These are phyloP conservation scores for Corylus americana DNA, from an alignment of 306 rosid genomes.

Conservation along the genomic window DNA sequence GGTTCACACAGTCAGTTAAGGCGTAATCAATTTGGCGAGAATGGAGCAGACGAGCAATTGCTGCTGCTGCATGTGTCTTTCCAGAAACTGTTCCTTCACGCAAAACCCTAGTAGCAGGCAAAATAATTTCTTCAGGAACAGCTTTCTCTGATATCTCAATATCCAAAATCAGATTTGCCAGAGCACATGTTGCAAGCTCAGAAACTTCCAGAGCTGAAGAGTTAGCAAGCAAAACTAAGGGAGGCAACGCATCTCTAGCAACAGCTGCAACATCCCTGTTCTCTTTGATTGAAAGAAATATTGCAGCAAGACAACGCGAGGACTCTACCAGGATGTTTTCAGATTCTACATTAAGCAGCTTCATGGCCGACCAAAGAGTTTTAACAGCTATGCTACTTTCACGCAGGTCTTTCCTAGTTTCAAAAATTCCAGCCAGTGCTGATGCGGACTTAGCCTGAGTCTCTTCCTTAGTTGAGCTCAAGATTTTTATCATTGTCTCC, in stretches of 20 bases:
- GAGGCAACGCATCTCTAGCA: slow-evolving; percentile 70
- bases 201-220: slow-evolving; percentile 82
- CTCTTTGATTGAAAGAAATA: slow-evolving; percentile 90
- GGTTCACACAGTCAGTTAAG: slow-evolving; percentile 79
- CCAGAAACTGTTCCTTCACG: slow-evolving; percentile 78
- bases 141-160: slow-evolving; percentile 75
- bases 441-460: slow-evolving; percentile 96
- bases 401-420: slow-evolving; percentile 84
- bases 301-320: slow-evolving; percentile 86
- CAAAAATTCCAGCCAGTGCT: slow-evolving; percentile 88
- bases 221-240: slow-evolving; percentile 65
- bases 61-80: slow-evolving; percentile 91
- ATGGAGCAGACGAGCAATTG: slow-evolving; percentile 83
- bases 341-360: slow-evolving; percentile 78
- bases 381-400: slow-evolving; percentile 85
- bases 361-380: slow-evolving; percentile 66
- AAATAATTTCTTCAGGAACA: slow-evolving; percentile 72
- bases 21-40: slow-evolving; percentile 64
- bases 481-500: slow-evolving; percentile 78
- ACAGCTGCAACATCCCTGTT: slow-evolving; percentile 77
- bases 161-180: slow-evolving; percentile 91
- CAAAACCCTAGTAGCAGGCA: slow-evolving; percentile 90
- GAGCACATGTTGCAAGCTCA: slow-evolving; percentile 82
- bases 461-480: slow-evolving; percentile 84
- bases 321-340: slow-evolving; percentile 74